A percentile compares a stretch with the other conserved stretches of the same genome.
phyloP scores from a whole-genome alignment of 768 basidiomycete species.

The Chalciporus piperatus region DNA sequence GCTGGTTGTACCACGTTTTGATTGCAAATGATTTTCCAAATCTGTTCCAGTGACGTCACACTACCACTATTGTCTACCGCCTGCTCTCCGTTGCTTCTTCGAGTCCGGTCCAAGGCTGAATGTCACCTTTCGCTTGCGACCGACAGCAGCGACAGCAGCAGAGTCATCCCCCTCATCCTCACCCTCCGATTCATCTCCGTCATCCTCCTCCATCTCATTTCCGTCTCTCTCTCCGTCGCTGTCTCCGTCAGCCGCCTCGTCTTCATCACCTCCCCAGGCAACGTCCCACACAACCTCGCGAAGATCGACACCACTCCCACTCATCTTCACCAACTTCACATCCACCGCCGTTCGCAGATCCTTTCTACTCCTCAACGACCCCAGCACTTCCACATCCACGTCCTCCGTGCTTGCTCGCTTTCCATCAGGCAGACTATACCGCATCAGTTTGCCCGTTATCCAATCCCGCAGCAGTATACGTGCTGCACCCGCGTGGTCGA shows the following conservation, averaged over 20 bases:
- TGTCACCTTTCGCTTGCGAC: background rate
- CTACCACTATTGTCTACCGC: background rate
- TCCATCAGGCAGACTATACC: slow-evolving; percentile 61
- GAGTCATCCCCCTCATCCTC: slow-evolving; percentile 32
- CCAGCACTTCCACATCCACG: slow-evolving; percentile 51
- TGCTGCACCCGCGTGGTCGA: slow-evolving; percentile 73
- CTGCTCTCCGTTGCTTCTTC: background rate
- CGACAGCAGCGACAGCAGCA: background rate
- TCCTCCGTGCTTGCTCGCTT: slow-evolving; percentile 12
- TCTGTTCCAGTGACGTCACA: slow-evolving; percentile 13
- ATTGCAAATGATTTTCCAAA: slow-evolving; percentile 9
- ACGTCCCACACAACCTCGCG: slow-evolving; percentile 41
- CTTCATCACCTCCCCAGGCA: slow-evolving; percentile 37
- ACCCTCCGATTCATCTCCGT: slow-evolving; percentile 31
- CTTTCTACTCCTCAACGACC: slow-evolving; percentile 50
- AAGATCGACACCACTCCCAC: slow-evolving; percentile 36
- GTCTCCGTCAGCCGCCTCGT: slow-evolving; percentile 38
- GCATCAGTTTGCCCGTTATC: slow-evolving; percentile 68
- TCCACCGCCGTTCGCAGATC: slow-evolving; percentile 57
- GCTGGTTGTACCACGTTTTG: slow-evolving; percentile 15
- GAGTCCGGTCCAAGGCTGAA: background rate
- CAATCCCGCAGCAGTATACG: slow-evolving; percentile 84
- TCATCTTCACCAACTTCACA: slow-evolving; percentile 58
- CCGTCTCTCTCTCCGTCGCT: slow-evolving; percentile 25
- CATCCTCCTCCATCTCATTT: slow-evolving; percentile 24